Conservation (phyloP, 164 flowering plant species). For the Berberis thunbergii region DNA sequence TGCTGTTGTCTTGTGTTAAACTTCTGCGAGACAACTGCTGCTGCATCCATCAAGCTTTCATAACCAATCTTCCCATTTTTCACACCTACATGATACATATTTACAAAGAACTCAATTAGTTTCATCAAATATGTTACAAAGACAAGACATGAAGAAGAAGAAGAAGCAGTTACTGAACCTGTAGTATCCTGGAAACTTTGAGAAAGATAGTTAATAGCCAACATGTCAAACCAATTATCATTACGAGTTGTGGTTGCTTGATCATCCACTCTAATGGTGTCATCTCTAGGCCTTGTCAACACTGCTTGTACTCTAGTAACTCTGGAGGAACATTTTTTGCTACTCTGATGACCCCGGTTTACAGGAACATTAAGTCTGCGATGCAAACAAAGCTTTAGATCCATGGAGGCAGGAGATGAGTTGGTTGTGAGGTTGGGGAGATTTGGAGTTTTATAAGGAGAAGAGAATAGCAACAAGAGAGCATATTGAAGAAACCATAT, state of each 20-base stretch:
- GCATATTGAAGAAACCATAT: too few species aligned
- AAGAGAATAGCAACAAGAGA: too few species aligned
- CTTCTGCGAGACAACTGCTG: slow-evolving; percentile 23
- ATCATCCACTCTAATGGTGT: slow-evolving; percentile 1
- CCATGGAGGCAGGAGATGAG: too few species aligned
- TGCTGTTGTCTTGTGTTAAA: slow-evolving; percentile 42
- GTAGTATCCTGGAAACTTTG: slow-evolving; percentile 45
- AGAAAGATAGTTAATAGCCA: slow-evolving; percentile 64
- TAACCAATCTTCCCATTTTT: slow-evolving; percentile 50
- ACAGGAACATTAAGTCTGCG: too few species aligned
- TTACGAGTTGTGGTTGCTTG: slow-evolving; percentile 14
- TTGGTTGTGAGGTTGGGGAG: too few species aligned
- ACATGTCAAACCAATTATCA: slow-evolving; percentile 57
- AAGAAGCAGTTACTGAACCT: slow-evolving; percentile 27
- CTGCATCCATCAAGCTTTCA: slow-evolving; percentile 68
- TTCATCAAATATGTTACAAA: background rate
- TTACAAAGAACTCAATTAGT: background rate
- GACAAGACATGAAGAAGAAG: background rate
- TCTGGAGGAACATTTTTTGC: too few species aligned
- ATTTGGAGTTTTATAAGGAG: too few species aligned
- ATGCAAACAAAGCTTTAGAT: too few species aligned
- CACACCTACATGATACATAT: slow-evolving; percentile 29
- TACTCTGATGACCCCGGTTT: too few species aligned
- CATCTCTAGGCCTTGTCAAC: slow-evolving; percentile 24
- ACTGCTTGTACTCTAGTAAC: slow-evolving; percentile 16